Evolutionary conservation across 2,329 filamentous ascomycete species (phyloP), one percentile per base, ranked within the genome.

Genomic region (Stylonectria norvegica): DNA sequence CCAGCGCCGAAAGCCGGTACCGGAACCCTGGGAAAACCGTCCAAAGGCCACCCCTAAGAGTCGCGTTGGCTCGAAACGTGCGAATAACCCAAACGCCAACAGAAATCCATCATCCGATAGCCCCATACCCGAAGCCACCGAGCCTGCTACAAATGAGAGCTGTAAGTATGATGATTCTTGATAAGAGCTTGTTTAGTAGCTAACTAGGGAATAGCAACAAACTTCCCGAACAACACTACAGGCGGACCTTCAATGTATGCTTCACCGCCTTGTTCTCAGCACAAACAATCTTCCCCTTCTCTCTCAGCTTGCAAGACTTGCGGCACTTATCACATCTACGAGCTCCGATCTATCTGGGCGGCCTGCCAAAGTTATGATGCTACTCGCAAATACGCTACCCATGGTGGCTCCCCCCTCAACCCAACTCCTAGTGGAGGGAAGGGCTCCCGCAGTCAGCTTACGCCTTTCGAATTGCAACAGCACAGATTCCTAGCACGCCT

Each of bases 171-270:
- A n/a, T n/a, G n/a, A n/a, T n/a, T n/a, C n/a, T n/a, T n/a, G n/a
- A n/a, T n/a, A n/a, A n/a, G n/a, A n/a, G n/a, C n/a, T n/a, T n/a
- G n/a, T n/a, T n/a, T n/a, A n/a, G 11, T 12, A 30, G 28, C 42
- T 53, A 20, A 55, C 34, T 17, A 2, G 12, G 11, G 17, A 11
- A 5, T 20, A 51, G 45, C 42, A 25, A 42, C 49, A 19, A 47
- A 47, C 40, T 32, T 47, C 29, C 38, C 34, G 10, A 37, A 38
- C 17, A 42, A 43, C 17, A 45, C 36, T 10, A 33, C 45, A 25
- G 56, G 59, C 20, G 60, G 60, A 28, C 63, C 68, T 47, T 69
- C 70, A 66, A 70, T 73, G 73, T 77, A 77, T 66, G 73, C 49
- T 53, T 42, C 44, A 42, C 28, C 43, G 49, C 46, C 40, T 49